phyloP scores from a whole-genome alignment of 169 alveolate genomes.

The Plasmodium vivax region DNA sequence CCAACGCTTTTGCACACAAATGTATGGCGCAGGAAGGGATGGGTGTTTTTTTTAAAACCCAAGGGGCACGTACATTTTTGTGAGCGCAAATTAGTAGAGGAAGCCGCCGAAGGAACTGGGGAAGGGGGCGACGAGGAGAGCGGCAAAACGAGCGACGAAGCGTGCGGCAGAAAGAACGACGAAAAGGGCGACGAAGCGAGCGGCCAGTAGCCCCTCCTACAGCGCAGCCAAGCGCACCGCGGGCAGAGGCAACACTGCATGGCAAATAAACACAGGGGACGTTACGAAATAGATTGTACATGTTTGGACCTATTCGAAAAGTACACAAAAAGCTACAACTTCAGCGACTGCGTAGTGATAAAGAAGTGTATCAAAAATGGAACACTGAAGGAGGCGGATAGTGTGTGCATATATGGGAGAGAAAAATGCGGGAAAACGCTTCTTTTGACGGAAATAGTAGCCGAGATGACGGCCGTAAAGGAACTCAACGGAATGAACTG shows the following conservation, averaged over 20 bases:
- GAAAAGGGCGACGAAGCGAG: neutral
- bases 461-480: constrained; percentile 67
- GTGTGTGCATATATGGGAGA: constrained; percentile 73
- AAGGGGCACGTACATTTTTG: neutral
- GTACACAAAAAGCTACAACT: constrained; percentile 1
- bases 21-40: neutral
- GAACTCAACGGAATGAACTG: constrained; percentile 68
- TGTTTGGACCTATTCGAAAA: constrained; percentile 60
- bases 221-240: neutral
- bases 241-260: constrained; percentile 7
- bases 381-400: constrained; percentile 35
- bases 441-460: constrained; percentile 52
- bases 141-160: neutral
- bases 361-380: constrained; percentile 60
- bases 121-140: neutral
- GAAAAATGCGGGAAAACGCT: constrained; percentile 68
- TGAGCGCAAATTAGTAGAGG: neutral
- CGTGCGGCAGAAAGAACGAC: neutral
- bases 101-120: neutral
- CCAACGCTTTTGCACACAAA: neutral
- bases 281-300: constrained; percentile 51
- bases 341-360: constrained; percentile 46
- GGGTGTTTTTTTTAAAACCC: neutral
- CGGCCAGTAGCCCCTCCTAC: neutral
- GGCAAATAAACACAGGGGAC: constrained; percentile 27